Evolutionary conservation across 2,329 filamentous ascomycete genomes (phyloP).

Genomic region (Diaporthe destruens): DNA sequence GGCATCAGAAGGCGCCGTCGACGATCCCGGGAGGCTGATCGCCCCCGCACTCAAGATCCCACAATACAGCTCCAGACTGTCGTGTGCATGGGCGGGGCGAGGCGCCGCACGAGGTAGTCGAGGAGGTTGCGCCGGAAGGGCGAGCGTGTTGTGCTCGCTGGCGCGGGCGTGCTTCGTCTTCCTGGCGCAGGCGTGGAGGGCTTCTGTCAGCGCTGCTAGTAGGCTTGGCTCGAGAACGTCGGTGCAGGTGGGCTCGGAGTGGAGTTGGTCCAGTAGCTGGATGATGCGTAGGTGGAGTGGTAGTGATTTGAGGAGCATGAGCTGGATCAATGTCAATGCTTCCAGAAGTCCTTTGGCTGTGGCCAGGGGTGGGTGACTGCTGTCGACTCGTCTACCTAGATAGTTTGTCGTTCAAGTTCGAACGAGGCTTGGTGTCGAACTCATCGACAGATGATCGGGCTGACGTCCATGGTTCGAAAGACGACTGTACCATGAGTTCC

Average conservation of each 20-base stretch:
- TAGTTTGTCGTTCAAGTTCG: conserved; percentile 53
- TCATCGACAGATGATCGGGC: conserved; percentile 55
- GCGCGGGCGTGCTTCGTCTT: conserved; percentile 34
- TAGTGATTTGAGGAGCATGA: conserved; percentile 52
- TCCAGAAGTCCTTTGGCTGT: conserved; percentile 45
- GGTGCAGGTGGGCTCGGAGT: conserved; percentile 51
- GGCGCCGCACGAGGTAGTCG: conserved; percentile 65
- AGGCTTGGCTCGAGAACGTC: conserved; percentile 52
- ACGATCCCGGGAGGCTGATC: background rate
- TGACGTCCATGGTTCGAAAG: conserved; percentile 55
- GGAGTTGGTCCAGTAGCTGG: conserved; percentile 51
- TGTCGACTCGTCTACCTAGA: conserved; percentile 41
- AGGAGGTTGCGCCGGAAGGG: conserved; percentile 63
- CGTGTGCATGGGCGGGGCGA: conserved; percentile 67
- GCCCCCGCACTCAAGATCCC: conserved; percentile 44
- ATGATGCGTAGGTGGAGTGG: conserved; percentile 52
- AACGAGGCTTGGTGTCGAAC: conserved; percentile 55
- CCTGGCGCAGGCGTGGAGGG: conserved; percentile 44
- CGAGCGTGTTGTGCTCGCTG: conserved; percentile 42
- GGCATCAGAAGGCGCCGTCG: background rate
- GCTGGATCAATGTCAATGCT: conserved; percentile 52
- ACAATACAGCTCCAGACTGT: conserved; percentile 51
- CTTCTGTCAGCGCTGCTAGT: conserved; percentile 50
- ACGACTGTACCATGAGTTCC: conserved; percentile 55
- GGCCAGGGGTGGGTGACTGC: conserved; percentile 42